Evolutionary conservation across 257 asterid genomes (phyloP).

Genomic region (Solanum chiquidenum): DNA sequence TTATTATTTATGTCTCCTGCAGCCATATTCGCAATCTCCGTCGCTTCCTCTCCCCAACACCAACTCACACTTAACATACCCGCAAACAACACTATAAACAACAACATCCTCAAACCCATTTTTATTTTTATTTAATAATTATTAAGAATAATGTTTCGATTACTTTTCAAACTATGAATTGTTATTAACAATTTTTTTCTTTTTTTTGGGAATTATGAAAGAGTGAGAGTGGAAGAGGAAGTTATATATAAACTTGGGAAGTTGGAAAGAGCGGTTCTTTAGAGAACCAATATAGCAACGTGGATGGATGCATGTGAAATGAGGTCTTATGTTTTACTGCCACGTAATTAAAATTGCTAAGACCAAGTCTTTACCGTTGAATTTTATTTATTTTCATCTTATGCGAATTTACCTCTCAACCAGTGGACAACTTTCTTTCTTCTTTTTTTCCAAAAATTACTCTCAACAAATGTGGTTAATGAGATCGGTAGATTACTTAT

Average conservation of each 20-base stretch:
- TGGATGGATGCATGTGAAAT: not conserved
- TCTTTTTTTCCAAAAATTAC: no score
- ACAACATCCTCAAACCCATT: constrained; percentile 10
- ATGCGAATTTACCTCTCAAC: not conserved
- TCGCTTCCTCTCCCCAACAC: constrained; percentile 11
- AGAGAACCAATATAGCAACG: not conserved
- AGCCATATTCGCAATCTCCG: not conserved
- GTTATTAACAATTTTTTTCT: not conserved
- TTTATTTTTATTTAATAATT: no score
- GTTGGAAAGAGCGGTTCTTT: not conserved
- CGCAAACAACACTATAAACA: not conserved
- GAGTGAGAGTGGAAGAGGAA: not conserved
- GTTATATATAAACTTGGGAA: not conserved
- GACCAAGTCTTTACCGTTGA: not conserved
- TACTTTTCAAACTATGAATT: not conserved
- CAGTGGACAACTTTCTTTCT: no score
- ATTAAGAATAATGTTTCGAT: not conserved
- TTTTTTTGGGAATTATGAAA: not conserved
- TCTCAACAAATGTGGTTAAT: no score
- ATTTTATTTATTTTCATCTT: not conserved
- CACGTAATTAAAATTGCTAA: not conserved
- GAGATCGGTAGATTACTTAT: no score
- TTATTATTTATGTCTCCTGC: not conserved
- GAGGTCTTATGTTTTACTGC: not conserved
- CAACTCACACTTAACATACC: not conserved